phyloP scores from a whole-genome alignment of 306 rosid genomes.

The Hippophae rhamnoides region DNA sequence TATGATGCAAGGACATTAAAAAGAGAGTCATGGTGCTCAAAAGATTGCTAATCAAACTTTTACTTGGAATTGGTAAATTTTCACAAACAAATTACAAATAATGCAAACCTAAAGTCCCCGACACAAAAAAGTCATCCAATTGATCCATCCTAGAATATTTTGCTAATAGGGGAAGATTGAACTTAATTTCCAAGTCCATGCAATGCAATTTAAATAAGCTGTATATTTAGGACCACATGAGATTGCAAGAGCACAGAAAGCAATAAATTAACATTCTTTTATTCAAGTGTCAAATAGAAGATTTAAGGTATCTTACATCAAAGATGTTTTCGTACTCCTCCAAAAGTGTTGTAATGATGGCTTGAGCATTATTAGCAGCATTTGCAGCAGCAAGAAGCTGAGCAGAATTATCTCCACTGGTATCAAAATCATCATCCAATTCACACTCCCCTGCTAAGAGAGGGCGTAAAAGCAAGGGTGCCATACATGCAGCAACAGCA shows the following conservation, averaged over 20 bases:
- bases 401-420: constrained; percentile 79
- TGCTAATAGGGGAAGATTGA: not conserved
- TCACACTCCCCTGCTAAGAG: constrained; percentile 96
- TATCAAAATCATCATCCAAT: constrained; percentile 87
- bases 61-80: too few species aligned
- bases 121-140: too few species aligned
- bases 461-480: constrained; percentile 96
- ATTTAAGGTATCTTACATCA: constrained; percentile 50
- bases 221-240: constrained; percentile 1
- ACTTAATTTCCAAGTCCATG: constrained; percentile 1
- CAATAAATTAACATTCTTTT: constrained; percentile 1
- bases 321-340: constrained; percentile 90
- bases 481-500: constrained; percentile 99
- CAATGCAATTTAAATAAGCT: not conserved
- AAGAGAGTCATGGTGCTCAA: too few species aligned
- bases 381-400: constrained; percentile 99
- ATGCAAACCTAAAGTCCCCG: too few species aligned
- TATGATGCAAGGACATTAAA: too few species aligned
- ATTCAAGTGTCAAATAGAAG: not conserved
- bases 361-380: constrained; percentile 98
- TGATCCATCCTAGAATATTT: too few species aligned
- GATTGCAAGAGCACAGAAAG: constrained; percentile 19
- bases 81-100: too few species aligned
- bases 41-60: too few species aligned
- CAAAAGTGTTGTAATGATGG: constrained; percentile 74